phyloP scores from a whole-genome alignment of 148 eudicot species.

The Agrostemma githago region DNA sequence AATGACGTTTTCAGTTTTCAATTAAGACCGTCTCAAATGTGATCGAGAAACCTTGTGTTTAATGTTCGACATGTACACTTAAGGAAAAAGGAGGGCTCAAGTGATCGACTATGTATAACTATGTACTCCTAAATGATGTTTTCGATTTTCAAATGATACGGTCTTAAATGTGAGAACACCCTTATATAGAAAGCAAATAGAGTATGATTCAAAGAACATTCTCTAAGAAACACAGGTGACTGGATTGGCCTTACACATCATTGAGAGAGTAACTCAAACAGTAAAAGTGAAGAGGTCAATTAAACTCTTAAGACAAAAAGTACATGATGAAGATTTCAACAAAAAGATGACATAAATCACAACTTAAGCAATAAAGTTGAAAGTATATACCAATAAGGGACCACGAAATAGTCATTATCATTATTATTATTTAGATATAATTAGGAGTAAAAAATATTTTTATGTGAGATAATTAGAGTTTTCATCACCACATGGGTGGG shows the following conservation, averaged over 20 bases:
- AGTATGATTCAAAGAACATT: neutral
- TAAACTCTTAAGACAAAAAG: neutral
- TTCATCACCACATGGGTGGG: constrained; percentile 23
- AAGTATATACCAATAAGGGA: neutral
- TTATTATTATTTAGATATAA: neutral
- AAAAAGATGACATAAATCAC: neutral
- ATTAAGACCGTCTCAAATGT: neutral
- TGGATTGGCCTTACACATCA: neutral
- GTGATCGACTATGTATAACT: neutral
- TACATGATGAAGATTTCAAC: neutral
- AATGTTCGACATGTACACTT: neutral
- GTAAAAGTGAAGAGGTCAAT: constrained; percentile 6
- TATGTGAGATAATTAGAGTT: constrained; percentile 12
- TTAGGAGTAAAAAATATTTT: neutral
- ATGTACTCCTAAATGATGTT: no score
- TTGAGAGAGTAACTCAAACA: neutral
- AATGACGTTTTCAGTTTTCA: neutral
- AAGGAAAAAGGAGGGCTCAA: neutral
- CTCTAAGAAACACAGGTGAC: constrained; percentile 1
- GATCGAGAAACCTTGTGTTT: no score
- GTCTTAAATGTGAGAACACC: neutral
- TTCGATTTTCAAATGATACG: neutral
- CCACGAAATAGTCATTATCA: neutral
- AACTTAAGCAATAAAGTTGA: neutral
- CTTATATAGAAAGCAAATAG: neutral